Conservation (phyloP, 257 asterid genomes). For the Vinca minor region DNA sequence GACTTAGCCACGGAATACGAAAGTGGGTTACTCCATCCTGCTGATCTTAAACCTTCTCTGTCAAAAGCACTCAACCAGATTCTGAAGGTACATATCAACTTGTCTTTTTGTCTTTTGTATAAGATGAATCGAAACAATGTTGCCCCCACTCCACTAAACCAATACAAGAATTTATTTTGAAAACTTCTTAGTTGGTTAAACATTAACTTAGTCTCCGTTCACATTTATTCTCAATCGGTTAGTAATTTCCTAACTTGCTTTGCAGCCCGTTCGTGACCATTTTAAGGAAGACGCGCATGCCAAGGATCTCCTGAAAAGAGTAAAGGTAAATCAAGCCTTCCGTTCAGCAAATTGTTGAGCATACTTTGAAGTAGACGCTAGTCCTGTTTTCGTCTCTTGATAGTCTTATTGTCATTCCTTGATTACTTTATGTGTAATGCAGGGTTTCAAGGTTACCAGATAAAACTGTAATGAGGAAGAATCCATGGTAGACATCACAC, state of each 20-base stretch:
- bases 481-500: no score
- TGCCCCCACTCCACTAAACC: neutral
- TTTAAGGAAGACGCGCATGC: slow-evolving; percentile 55
- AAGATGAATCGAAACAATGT: neutral
- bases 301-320: slow-evolving; percentile 59
- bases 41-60: slow-evolving; percentile 77
- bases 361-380: neutral
- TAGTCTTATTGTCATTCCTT: no score
- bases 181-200: neutral
- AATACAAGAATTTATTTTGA: neutral
- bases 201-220: slow-evolving; percentile 4
- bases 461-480: no score
- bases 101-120: neutral
- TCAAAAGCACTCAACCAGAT: slow-evolving; percentile 66
- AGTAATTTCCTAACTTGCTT: slow-evolving; percentile 1
- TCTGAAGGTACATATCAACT: slow-evolving; percentile 45
- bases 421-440: slow-evolving; percentile 19
- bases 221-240: neutral
- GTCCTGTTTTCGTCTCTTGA: neutral
- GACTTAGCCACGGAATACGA: slow-evolving; percentile 61
- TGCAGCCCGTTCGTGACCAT: slow-evolving; percentile 84
- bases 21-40: slow-evolving; percentile 82
- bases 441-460: slow-evolving; percentile 51
- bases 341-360: neutral
- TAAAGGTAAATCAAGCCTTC: slow-evolving; percentile 40